Evolutionary conservation across 495 filamentous ascomycete species (phyloP), one percentile per base, ranked within the genome.

Genomic region (Penicillium canariense): DNA sequence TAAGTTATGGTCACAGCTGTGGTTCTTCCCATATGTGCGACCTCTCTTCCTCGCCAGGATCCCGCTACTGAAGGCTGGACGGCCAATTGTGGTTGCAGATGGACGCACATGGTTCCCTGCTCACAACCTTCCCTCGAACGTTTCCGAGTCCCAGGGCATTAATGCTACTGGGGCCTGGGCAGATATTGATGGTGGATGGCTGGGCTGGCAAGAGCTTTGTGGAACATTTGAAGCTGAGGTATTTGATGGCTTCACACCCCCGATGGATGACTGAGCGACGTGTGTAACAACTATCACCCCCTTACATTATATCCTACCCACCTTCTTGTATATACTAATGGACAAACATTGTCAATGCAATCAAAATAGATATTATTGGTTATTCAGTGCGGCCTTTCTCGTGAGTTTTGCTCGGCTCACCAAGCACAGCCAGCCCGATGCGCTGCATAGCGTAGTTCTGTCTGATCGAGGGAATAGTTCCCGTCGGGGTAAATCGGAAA

Each of bases 21-120:
- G 58, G 53, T 56, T 54, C 44, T 56, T 50, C 15, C 36, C 50
- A 3, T 56, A 50, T 22, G 39, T 36, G 1, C 54, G 54, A 12
- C 39, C 45, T 14, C 47, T 61, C 3, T 50, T 54, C 22, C 39
- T 57, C 10, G 50, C 49, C 3, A 40, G 30, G 5, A 5, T 51
- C 2, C 28, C 27, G 14, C 11, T 31, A 1, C 8, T 53, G 20
- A 54, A 53, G 18, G 38, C 45, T 4, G 38, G 32, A 6, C 45
- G 35, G 14, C 35, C 15, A 4, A 57, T 57, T n/a, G 46, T 18
- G 12, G 23, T 42, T 9, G 46, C 40, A 3, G 50, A 61, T 55
- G 54, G 54, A 14, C 45, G 54, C 5, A 50, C 23, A 18, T 61
- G 58, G 58, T n/a, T 46, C 4, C 23, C 50, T 3, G 44, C 50